Percentiles rank a stretch among this genome's conserved stretches.
Conservation (phyloP, 345 rosid species). For the Aquilaria sinensis region DNA sequence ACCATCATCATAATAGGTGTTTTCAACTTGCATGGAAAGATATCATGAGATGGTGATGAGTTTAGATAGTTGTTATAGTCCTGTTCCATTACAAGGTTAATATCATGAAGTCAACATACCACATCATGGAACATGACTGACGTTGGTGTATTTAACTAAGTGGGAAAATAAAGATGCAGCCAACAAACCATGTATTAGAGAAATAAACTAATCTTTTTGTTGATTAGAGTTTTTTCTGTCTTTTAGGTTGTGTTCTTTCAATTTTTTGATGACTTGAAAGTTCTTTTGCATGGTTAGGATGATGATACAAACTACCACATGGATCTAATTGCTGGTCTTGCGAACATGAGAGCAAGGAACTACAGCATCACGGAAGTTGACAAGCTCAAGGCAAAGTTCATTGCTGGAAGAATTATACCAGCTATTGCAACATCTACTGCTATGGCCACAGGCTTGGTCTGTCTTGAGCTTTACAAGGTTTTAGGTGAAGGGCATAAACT, state of each 20-base stretch:
- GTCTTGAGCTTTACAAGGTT: constrained; percentile 68
- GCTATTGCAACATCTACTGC: constrained; percentile 87
- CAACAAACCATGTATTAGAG: neutral
- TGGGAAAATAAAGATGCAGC: too few species aligned
- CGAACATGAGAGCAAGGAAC: constrained; percentile 83
- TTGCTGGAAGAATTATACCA: constrained; percentile 76
- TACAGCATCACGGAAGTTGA: constrained; percentile 68
- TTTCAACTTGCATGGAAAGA: too few species aligned
- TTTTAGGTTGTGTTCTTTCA: too few species aligned
- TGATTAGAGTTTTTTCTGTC: too few species aligned
- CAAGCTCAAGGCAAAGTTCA: constrained; percentile 74
- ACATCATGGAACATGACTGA: too few species aligned
- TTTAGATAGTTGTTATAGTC: too few species aligned
- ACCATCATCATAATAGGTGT: too few species aligned
- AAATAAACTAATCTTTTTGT: neutral
- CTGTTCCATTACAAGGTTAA: too few species aligned
- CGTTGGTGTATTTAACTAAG: too few species aligned
- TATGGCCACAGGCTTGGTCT: constrained; percentile 83
- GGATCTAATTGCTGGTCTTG: constrained; percentile 71
- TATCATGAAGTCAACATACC: too few species aligned
- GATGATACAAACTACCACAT: constrained; percentile 73
- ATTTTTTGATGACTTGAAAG: too few species aligned
- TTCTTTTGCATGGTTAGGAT: constrained; percentile 33
- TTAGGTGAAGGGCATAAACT: constrained; percentile 55
- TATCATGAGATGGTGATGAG: too few species aligned